phyloP scores from a whole-genome alignment of 2,329 filamentous ascomycete genomes.

The Paradendryphiella salina region DNA sequence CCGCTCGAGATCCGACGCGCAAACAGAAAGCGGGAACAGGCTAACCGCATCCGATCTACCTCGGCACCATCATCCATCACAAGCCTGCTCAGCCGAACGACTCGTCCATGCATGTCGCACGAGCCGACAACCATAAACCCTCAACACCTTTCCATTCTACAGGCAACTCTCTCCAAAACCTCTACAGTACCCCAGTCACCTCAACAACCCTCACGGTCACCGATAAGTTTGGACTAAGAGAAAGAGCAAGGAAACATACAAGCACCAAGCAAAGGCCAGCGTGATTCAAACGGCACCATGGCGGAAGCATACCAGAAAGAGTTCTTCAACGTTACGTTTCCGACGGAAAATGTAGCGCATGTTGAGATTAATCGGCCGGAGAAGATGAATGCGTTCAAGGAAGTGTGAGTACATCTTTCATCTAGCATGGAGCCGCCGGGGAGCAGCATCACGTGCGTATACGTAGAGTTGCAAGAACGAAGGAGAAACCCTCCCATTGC shows the following conservation, averaged over 20 bases:
- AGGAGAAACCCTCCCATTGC: too few species aligned
- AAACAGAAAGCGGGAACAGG: not conserved
- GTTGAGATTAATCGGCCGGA: conserved; percentile 86
- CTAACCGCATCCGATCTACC: conserved; percentile 1
- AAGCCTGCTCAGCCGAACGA: conserved; percentile 20
- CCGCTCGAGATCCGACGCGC: not conserved
- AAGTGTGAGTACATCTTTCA: conserved; percentile 54
- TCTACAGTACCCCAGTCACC: too few species aligned
- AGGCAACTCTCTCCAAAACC: accelerated
- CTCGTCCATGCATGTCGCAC: conserved; percentile 21
- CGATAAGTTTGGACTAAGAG: not conserved
- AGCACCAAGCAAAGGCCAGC: not conserved
- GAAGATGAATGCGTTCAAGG: conserved; percentile 87
- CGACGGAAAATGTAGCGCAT: conserved; percentile 75
- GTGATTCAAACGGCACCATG: conserved; percentile 18
- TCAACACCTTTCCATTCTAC: not conserved
- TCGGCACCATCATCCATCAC: conserved; percentile 6
- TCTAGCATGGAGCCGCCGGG: not conserved
- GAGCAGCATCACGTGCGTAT: not conserved
- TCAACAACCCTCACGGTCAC: accelerated
- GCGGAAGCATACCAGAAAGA: conserved; percentile 55
- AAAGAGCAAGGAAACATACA: conserved; percentile 16
- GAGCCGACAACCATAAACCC: conserved; percentile 2
- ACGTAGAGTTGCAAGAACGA: too few species aligned
- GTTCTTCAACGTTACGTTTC: conserved; percentile 75